phyloP scores from a whole-genome alignment of 306 rosid species.

The Cucurbita maxima region DNA sequence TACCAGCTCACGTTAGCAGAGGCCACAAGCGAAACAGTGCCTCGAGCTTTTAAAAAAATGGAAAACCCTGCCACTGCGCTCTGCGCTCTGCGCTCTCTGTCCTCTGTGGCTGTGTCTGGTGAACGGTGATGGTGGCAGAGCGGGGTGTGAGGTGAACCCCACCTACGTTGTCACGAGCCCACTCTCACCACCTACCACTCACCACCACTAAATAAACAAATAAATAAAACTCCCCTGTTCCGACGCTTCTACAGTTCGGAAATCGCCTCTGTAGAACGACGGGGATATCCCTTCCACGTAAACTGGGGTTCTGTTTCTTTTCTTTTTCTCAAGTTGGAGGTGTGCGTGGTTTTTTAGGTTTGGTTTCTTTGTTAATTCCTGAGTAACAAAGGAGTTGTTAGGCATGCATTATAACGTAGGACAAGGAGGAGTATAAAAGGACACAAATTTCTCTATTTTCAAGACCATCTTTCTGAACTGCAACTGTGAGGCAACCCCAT shows the following conservation, averaged over 20 bases:
- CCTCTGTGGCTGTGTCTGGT: background rate
- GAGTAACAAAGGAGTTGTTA: background rate
- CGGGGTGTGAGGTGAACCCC: background rate
- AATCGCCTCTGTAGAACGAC: background rate
- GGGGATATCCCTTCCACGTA: background rate
- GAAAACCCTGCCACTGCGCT: background rate
- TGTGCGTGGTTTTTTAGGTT: too few species aligned
- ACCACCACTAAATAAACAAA: too few species aligned
- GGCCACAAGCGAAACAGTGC: background rate
- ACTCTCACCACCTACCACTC: background rate
- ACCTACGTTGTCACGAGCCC: background rate
- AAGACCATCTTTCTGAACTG: background rate
- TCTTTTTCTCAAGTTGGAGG: background rate
- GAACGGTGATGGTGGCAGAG: background rate
- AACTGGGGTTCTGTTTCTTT: background rate
- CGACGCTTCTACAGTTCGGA: background rate
- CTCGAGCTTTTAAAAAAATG: background rate
- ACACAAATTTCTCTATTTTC: background rate
- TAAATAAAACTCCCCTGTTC: background rate
- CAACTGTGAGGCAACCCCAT: background rate
- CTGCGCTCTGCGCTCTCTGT: background rate
- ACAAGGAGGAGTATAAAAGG: background rate
- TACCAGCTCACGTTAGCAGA: background rate
- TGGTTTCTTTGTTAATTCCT: background rate
- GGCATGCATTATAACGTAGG: background rate